Base-by-base conservation (phyloP, 2,329 filamentous ascomycete species). In the Diaporthe caulivora region DNA sequence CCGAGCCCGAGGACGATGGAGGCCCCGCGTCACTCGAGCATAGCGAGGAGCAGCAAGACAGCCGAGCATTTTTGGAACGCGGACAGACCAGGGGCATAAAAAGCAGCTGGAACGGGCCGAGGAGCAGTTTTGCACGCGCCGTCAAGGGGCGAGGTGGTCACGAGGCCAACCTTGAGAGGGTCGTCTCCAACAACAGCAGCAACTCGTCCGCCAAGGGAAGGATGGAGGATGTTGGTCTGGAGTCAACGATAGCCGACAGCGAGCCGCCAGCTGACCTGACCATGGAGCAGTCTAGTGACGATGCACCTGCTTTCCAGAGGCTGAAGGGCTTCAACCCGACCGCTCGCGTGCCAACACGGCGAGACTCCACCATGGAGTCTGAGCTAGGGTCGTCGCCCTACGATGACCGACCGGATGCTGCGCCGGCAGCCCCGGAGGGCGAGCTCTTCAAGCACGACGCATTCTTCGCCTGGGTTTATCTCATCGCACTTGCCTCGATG, bases 401-500 rank as follows among this genome's bases (percentile, higher is more conserved):
- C 57, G 73, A 72, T 80, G 83, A 68, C 80, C 81, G 42, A 81
- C 83, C 42, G 81, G 83, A 21, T 84, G 84, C 68, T 82, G 81
- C 1, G 81, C 83, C 21, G 82, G 82, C 77, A 84, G 76, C 75
- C 82, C 79, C 77, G 74, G 88, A 92, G 53, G 88, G 88, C 65
- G 93, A 95, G 79, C 89, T 93, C 29, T 95, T 95, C 74, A 88
- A 90, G 65, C 95, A 98, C 81, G 97, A 99, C 82, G 88, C 92
- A 7, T 97, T 98, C 84, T 99, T 97, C 88, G 94, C 94, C 5
- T 95, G 94, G 83, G 87, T 98, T 55, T 99, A 95, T 81, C 85
- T 97, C 62, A 97, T 98, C 78, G 92, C 92, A 44, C 85, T 97
- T 70, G 95, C 94, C 58, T 93, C 93, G 51, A 89, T 98, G 80